Evolutionary conservation across 805 yeast species (phyloP).

Genomic region (Teunomyces cretensis): DNA sequence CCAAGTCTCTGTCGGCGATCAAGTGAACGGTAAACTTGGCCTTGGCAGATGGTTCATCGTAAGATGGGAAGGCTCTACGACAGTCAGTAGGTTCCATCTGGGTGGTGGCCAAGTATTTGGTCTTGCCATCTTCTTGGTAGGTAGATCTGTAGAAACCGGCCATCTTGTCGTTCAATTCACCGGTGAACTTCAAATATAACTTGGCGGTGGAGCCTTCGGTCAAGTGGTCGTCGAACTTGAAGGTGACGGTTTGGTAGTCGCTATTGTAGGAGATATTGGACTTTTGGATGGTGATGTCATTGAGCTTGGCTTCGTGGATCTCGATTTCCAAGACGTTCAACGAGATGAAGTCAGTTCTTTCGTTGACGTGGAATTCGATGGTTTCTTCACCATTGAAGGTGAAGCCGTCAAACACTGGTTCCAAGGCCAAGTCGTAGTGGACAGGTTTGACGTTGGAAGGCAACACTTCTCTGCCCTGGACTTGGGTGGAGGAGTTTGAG

Average conservation of each 20-base stretch:
- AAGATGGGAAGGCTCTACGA: slow-evolving; percentile 83
- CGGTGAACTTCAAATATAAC: slow-evolving; percentile 54
- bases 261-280: slow-evolving; percentile 27
- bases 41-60: slow-evolving; percentile 80
- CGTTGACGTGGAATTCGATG: slow-evolving; percentile 55
- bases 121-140: slow-evolving; percentile 60
- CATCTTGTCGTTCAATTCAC: slow-evolving; percentile 73
- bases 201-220: slow-evolving; percentile 39
- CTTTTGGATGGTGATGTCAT: slow-evolving; percentile 20
- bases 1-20: slow-evolving; percentile 53
- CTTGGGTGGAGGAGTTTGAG: slow-evolving; percentile 1
- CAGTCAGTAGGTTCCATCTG: slow-evolving; percentile 89
- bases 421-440: slow-evolving; percentile 41
- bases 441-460: slow-evolving; percentile 44
- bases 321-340: slow-evolving; percentile 69
- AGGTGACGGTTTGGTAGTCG: slow-evolving; percentile 42
- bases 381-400: slow-evolving; percentile 56
- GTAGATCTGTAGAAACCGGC: slow-evolving; percentile 78
- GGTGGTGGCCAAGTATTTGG: slow-evolving; percentile 75
- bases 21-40: slow-evolving; percentile 68
- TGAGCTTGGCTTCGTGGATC: slow-evolving; percentile 47
- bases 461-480: slow-evolving; percentile 37
- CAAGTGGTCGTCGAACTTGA: slow-evolving; percentile 35
- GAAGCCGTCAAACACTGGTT: slow-evolving; percentile 52
- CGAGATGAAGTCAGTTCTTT: slow-evolving; percentile 44